A percentile compares a stretch with the other conserved stretches of the same genome.
Conservation (phyloP, 306 rosid species). For the Herpetospermum pedunculosum region DNA sequence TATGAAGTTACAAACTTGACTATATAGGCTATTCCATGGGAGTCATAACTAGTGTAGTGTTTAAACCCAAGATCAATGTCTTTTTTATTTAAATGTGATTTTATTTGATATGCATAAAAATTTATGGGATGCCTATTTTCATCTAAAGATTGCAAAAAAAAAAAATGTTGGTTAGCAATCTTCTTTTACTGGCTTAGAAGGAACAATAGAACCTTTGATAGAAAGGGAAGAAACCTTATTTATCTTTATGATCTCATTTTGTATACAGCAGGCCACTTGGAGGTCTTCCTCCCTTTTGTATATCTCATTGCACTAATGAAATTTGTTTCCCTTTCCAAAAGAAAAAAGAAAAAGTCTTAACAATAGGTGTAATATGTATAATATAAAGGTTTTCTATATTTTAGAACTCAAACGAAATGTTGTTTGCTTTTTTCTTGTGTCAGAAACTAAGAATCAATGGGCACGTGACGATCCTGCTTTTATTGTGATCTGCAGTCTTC, state of each 20-base stretch:
- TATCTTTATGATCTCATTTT: too few relatives aligned
- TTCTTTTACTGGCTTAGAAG: neutral
- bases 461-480: constrained; percentile 99
- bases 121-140: neutral
- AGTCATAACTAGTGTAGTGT: neutral
- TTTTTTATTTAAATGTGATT: neutral
- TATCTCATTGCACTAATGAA: neutral
- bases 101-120: neutral
- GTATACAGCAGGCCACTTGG: neutral
- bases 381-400: neutral
- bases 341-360: neutral
- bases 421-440: constrained; percentile 17
- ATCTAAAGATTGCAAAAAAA: neutral
- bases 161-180: neutral
- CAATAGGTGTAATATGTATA: neutral
- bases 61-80: neutral
- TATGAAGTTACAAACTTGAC: neutral
- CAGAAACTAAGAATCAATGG: constrained; percentile 99
- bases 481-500: constrained; percentile 97
- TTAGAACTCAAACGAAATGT: neutral
- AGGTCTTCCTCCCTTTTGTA: neutral
- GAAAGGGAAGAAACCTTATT: neutral
- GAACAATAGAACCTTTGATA: neutral
- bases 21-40: neutral
- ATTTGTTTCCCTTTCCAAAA: neutral